phyloP scores from a whole-genome alignment of 1,139 yeast genomes.

The Meyerozyma guilliermondii region DNA sequence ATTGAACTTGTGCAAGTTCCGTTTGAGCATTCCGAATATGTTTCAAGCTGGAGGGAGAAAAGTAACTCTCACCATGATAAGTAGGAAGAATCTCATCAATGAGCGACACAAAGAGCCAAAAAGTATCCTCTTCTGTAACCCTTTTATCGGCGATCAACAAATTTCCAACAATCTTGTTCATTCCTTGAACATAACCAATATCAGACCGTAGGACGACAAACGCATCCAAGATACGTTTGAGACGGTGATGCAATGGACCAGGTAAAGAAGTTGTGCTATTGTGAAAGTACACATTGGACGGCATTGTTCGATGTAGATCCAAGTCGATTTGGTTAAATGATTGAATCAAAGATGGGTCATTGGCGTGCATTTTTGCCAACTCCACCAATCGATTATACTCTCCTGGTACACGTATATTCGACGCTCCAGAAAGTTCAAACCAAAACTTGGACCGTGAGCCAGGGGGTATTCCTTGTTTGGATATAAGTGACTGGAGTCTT shows the following conservation, averaged over 20 bases:
- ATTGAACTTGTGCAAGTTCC: conserved; percentile 17
- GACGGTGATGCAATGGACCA: conserved; percentile 49
- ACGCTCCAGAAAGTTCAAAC: conserved; percentile 54
- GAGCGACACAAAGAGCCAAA: conserved; percentile 51
- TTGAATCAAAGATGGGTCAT: conserved; percentile 18
- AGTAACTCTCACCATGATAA: conserved; percentile 18
- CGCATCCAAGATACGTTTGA: conserved; percentile 48
- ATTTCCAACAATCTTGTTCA: conserved; percentile 58
- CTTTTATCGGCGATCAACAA: conserved; percentile 37
- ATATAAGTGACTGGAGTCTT: conserved; percentile 31
- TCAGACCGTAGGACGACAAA: conserved; percentile 46
- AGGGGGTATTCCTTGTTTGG: conserved; percentile 43
- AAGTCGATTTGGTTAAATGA: conserved; percentile 50
- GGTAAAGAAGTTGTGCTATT: conserved; percentile 35
- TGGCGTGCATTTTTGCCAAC: conserved; percentile 6
- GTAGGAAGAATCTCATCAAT: conserved; percentile 49
- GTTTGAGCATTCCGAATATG: conserved; percentile 39
- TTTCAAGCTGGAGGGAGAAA: conserved; percentile 36
- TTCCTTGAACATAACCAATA: conserved; percentile 60
- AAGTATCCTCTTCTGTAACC: conserved; percentile 47
- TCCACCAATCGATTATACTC: conserved; percentile 34
- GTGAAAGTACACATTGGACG: conserved; percentile 49
- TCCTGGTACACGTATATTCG: conserved; percentile 42
- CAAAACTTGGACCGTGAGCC: conserved; percentile 46
- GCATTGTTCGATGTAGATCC: conserved; percentile 54